Evolutionary conservation across 306 rosid species (phyloP).

Genomic region (Cicer bijugum): DNA sequence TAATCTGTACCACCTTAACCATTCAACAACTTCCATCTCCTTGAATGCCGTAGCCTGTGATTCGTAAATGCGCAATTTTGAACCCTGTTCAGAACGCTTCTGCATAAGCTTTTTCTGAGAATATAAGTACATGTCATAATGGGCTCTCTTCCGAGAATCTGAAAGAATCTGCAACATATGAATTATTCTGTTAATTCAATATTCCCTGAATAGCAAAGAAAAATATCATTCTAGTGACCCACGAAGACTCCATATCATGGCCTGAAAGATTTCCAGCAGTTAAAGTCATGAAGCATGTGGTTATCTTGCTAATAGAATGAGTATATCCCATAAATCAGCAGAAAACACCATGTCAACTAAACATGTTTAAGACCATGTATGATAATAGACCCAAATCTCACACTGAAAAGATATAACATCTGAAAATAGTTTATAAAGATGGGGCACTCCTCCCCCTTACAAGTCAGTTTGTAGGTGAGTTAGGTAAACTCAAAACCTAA

Average conservation of each 20-base stretch:
- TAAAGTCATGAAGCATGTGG: slow-evolving; percentile 19
- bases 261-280: slow-evolving; percentile 39
- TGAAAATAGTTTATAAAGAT: background rate
- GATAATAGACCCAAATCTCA: background rate
- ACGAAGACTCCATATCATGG: background rate
- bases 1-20: slow-evolving; percentile 85
- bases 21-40: slow-evolving; percentile 92
- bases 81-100: slow-evolving; percentile 51
- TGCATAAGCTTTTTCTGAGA: slow-evolving; percentile 68
- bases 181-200: slow-evolving; percentile 48
- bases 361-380: slow-evolving; percentile 32
- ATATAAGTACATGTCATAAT: slow-evolving; percentile 72
- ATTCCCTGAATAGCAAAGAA: slow-evolving; percentile 45
- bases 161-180: slow-evolving; percentile 95
- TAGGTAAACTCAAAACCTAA: background rate
- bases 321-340: slow-evolving; percentile 28
- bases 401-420: background rate
- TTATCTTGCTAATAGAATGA: slow-evolving; percentile 35
- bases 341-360: slow-evolving; percentile 16
- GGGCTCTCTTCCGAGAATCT: slow-evolving; percentile 75
- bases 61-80: slow-evolving; percentile 53
- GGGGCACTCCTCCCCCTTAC: background rate
- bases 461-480: background rate
- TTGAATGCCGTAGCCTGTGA: slow-evolving; percentile 52
- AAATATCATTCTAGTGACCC: slow-evolving; percentile 39